Conservation (phyloP, 345 rosid species). For the Trapa bicornis region DNA sequence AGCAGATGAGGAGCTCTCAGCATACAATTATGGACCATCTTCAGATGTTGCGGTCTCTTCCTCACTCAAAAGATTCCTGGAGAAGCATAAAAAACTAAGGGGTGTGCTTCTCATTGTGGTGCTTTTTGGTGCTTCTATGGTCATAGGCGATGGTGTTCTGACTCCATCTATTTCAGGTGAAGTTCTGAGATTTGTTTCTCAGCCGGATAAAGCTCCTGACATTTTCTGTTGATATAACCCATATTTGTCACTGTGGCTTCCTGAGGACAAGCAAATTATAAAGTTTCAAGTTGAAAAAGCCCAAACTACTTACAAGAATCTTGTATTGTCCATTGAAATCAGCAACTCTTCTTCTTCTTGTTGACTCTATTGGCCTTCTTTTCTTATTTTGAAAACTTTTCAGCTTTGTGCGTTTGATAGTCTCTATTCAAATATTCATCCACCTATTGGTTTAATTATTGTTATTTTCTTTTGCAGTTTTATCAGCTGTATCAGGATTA, state of each 20-base stretch:
- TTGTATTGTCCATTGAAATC: background rate
- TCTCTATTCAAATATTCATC: background rate
- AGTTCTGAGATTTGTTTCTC: conserved; percentile 3
- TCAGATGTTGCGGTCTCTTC: conserved; percentile 26
- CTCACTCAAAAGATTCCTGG: conserved; percentile 51
- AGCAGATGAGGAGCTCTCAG: conserved; percentile 86
- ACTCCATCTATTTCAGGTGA: conserved; percentile 86
- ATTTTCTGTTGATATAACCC: background rate
- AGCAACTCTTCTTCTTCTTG: background rate
- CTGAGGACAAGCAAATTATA: background rate
- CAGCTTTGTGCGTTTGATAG: no score
- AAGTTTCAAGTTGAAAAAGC: background rate
- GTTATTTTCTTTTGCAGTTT: conserved; percentile 41
- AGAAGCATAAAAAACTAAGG: conserved; percentile 62
- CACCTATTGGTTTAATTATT: background rate
- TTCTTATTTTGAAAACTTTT: background rate
- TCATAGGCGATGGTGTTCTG: conserved; percentile 83
- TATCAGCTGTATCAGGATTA: conserved; percentile 73
- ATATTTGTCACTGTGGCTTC: background rate
- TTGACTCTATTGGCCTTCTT: background rate
- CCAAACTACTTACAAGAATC: background rate
- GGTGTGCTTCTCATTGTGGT: conserved; percentile 65
- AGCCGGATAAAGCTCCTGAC: background rate
- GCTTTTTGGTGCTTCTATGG: conserved; percentile 75
- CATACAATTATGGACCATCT: conserved; percentile 62